These are phyloP conservation scores for Pythium phragmitis DNA, from an alignment of 352 stramenopile species.

Conservation along the genomic window DNA sequence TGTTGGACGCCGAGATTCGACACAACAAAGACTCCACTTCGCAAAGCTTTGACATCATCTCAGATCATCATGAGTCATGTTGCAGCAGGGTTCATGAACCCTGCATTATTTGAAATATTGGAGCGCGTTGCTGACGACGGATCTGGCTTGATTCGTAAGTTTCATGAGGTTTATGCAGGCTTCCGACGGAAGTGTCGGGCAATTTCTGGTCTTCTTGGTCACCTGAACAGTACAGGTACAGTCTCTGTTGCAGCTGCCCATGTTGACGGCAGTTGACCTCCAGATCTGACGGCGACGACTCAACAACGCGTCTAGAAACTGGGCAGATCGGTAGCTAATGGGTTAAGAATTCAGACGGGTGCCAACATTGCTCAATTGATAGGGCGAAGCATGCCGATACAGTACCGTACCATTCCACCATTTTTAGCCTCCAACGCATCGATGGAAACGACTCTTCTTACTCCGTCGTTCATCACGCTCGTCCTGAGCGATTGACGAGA, in stretches of 20 bases:
- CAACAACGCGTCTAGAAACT: slow-evolving; percentile 16
- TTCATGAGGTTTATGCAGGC: no score
- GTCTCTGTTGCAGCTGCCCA: slow-evolving; percentile 16
- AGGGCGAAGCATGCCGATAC: background rate
- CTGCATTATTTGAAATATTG: no score
- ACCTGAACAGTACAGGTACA: slow-evolving; percentile 1
- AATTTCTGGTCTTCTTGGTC: slow-evolving; percentile 19
- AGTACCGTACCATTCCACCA: background rate
- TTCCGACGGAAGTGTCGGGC: no score
- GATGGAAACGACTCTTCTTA: background rate
- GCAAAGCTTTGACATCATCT: no score
- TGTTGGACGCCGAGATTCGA: no score
- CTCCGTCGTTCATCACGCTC: background rate
- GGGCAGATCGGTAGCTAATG: slow-evolving; percentile 7
- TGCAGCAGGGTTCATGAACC: no score
- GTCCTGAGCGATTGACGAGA: background rate
- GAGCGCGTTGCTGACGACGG: no score
- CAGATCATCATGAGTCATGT: no score
- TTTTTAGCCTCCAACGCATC: background rate
- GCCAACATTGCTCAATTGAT: background rate
- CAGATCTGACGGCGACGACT: slow-evolving; percentile 13
- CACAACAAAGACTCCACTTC: no score
- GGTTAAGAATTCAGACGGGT: slow-evolving; percentile 3
- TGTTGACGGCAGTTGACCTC: slow-evolving; percentile 23
- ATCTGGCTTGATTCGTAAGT: no score